Evolutionary conservation across 768 basidiomycete genomes (phyloP).

Genomic region (Epithele typhae): DNA sequence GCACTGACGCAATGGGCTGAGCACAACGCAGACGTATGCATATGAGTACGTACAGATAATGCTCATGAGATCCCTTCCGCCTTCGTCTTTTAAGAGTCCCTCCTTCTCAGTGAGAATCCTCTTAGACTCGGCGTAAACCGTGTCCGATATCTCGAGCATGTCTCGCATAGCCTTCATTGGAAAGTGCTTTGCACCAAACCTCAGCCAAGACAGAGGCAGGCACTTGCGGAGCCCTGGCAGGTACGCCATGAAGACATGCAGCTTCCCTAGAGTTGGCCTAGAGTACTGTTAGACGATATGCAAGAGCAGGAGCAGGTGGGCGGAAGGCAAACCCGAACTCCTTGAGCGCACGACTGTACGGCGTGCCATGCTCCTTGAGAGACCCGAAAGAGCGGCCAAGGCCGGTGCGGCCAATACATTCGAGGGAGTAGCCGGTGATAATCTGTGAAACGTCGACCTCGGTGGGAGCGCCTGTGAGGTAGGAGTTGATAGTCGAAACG

Average conservation of each 20-base stretch:
- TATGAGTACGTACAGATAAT: slow-evolving; percentile 1
- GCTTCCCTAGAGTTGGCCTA: too few species aligned
- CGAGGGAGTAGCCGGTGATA: slow-evolving; percentile 4
- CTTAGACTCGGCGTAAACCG: neutral
- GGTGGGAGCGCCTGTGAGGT: neutral
- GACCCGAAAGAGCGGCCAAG: slow-evolving; percentile 6
- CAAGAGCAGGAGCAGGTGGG: neutral
- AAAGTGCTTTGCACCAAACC: slow-evolving; percentile 1
- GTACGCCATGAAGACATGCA: too few species aligned
- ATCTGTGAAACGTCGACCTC: slow-evolving; percentile 8
- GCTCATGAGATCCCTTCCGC: slow-evolving; percentile 5
- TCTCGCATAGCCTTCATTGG: slow-evolving; percentile 1
- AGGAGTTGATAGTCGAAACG: neutral
- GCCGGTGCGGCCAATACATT: slow-evolving; percentile 6
- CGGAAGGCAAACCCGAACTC: slow-evolving; percentile 3
- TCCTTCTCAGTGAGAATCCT: slow-evolving; percentile 3
- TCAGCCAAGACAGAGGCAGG: slow-evolving; percentile 2
- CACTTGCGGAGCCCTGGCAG: too few species aligned
- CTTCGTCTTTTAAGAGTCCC: slow-evolving; percentile 2
- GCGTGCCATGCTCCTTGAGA: slow-evolving; percentile 5
- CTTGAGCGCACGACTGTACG: slow-evolving; percentile 6
- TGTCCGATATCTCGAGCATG: slow-evolving; percentile 5
- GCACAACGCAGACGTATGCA: too few species aligned
- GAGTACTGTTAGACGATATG: too few species aligned
- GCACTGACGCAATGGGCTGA: neutral